A percentile compares a stretch with the other conserved stretches of the same genome.
Evolutionary conservation across 1,284 basidiomycete genomes (phyloP).

Genomic region (Neonothopanus nambi): DNA sequence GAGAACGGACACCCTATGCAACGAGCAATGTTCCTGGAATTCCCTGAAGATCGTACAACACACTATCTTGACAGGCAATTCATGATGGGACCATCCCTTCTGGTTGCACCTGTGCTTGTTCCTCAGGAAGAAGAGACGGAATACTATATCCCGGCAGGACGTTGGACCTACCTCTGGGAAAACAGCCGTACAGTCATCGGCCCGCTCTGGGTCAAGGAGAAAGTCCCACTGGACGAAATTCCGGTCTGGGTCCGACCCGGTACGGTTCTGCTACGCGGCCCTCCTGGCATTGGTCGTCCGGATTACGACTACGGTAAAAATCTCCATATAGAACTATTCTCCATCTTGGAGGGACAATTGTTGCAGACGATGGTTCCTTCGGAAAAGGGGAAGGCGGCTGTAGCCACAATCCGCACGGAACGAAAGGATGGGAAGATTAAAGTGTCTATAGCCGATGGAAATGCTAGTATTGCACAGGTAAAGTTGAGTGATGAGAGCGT

Average conservation of each 20-base stretch:
- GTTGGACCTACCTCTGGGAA: conserved; percentile 68
- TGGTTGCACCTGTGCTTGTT: conserved; percentile 75
- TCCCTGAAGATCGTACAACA: conserved; percentile 64
- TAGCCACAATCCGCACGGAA: conserved; percentile 39
- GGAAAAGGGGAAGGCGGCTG: conserved; percentile 37
- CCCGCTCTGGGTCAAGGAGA: conserved; percentile 58
- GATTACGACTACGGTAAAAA: conserved; percentile 63
- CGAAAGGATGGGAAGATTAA: conserved; percentile 28
- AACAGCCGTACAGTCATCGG: conserved; percentile 48
- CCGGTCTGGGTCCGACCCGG: conserved; percentile 68
- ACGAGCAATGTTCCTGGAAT: conserved; percentile 77
- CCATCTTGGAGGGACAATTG: conserved; percentile 45
- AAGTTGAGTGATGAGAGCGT: neutral
- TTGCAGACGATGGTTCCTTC: conserved; percentile 46
- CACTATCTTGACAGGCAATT: conserved; percentile 68
- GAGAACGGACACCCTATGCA: conserved; percentile 62
- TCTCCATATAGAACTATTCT: conserved; percentile 55
- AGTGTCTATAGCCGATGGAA: conserved; percentile 28
- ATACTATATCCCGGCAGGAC: conserved; percentile 70
- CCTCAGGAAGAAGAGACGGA: conserved; percentile 55
- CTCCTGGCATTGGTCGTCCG: conserved; percentile 52
- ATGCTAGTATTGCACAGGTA: conserved; percentile 12
- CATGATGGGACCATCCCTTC: conserved; percentile 69
- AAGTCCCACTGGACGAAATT: conserved; percentile 56
- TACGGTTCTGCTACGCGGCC: conserved; percentile 58